A percentile compares a stretch with the other conserved stretches of the same genome.
Conservation (phyloP, 1,284 basidiomycete genomes). For the Pisolithus thermaeus region DNA sequence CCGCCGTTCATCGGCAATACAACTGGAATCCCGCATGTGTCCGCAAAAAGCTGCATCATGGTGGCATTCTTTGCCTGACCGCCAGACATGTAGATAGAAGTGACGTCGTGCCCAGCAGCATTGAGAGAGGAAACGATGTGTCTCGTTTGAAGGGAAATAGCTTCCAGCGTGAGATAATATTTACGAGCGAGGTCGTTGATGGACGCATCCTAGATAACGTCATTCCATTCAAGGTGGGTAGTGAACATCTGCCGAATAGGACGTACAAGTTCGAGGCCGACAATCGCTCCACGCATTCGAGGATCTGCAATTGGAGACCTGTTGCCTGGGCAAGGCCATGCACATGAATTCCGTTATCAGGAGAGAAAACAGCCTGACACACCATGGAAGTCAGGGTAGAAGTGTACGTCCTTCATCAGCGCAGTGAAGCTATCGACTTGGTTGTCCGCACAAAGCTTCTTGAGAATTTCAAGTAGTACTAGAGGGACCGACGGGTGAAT, state of each 20-base stretch:
- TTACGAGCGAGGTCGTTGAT: slow-evolving; percentile 83
- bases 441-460: slow-evolving; percentile 57
- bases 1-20: slow-evolving; percentile 76
- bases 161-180: slow-evolving; percentile 90
- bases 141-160: slow-evolving; percentile 91
- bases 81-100: slow-evolving; percentile 87
- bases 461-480: slow-evolving; percentile 75
- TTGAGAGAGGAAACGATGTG: slow-evolving; percentile 96
- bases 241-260: not conserved
- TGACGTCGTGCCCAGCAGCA: slow-evolving; percentile 76
- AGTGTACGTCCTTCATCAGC: slow-evolving; percentile 84
- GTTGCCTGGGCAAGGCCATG: slow-evolving; percentile 56
- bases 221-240: not conserved
- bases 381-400: slow-evolving; percentile 94
- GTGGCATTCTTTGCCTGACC: slow-evolving; percentile 84
- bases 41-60: slow-evolving; percentile 86
- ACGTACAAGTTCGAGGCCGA: slow-evolving; percentile 75
- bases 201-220: slow-evolving; percentile 52
- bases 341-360: not conserved
- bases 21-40: slow-evolving; percentile 80
- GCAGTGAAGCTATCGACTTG: slow-evolving; percentile 66
- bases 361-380: slow-evolving; percentile 2
- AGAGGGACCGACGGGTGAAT: slow-evolving; percentile 20
- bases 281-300: slow-evolving; percentile 87
- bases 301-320: slow-evolving; percentile 94